phyloP scores from a whole-genome alignment of 163 green algal species.

The Scenedesmus sp. region DNA sequence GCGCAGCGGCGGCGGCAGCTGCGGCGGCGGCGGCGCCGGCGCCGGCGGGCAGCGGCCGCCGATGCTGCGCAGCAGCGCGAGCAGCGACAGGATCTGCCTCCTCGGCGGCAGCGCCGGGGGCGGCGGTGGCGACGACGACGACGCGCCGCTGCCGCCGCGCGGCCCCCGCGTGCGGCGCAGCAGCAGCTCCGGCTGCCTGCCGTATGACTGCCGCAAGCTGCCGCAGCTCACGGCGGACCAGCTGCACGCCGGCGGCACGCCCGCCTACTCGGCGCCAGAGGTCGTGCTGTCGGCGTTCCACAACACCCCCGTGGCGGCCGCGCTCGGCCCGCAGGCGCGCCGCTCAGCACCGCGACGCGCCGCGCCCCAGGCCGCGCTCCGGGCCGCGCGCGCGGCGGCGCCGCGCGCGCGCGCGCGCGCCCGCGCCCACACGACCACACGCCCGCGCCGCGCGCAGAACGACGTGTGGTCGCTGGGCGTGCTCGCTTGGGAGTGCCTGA shows the following conservation, averaged over 20 bases:
- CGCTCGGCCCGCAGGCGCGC: conserved; percentile 33
- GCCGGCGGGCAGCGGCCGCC: not conserved
- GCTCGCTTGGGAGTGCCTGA: conserved; percentile 55
- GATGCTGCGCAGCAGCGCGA: not conserved
- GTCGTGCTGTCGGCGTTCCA: conserved; percentile 56
- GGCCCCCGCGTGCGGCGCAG: not conserved
- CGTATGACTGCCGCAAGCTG: not conserved
- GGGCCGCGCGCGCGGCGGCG: too few relatives aligned
- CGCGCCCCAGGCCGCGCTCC: too few relatives aligned
- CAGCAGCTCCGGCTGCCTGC: conserved; percentile 1
- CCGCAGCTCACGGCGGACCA: conserved; percentile 23
- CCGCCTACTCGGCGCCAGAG: conserved; percentile 63
- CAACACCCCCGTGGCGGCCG: conserved; percentile 15
- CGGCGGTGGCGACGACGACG: not conserved
- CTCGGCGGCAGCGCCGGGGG: conserved; percentile 3
- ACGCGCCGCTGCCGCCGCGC: conserved; percentile 3
- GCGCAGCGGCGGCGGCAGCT: not conserved
- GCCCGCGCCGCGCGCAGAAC: conserved; percentile 47
- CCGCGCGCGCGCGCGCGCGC: too few relatives aligned
- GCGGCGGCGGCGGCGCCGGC: not conserved
- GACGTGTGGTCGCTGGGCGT: conserved; percentile 66
- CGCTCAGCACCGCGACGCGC: too few relatives aligned
- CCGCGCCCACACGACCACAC: too few relatives aligned
- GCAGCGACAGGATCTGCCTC: not conserved
- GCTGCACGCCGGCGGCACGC: conserved; percentile 51